Evolutionary conservation across 768 basidiomycete genomes (phyloP), one percentile per base, ranked within the genome.

Genomic region (Mycena galopus): DNA sequence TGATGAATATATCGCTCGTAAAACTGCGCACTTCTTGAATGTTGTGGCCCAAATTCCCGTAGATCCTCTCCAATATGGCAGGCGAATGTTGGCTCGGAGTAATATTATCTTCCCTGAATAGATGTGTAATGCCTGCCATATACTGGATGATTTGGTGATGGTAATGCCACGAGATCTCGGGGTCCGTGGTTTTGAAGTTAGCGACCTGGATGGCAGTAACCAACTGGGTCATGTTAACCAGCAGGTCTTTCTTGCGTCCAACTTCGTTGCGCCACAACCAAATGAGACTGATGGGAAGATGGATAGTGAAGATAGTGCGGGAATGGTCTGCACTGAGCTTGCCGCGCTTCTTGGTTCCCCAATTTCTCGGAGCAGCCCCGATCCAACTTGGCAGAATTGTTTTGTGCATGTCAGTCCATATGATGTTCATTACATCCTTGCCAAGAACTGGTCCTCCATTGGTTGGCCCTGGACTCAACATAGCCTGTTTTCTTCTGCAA

Each of bases 261-360:
- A 58, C 51, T 19, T 77, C 70, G 23, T 58, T 23, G 0, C 78
- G 77, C 84, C 84, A 86, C 0, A 84, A 69, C 10, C 82, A 76
- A 19, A 82, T 78, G 6, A 86, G 74, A 3, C 82, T 83, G 42
- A 85, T 77, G 0, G 78, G 75, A 0, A 85, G 63, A 64, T 83
- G 79, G 19, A 86, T 76, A 0, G 78, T 77, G 65, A 80, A 81
- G 6, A 79, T 69, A 2, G 77, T 77, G 3, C 81, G 61, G 80
- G 82, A 85, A 33, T 86, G 79, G 50, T 84, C 79, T 0, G 83
- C 83, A 30, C 74, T 79, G 10, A 83, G 78, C 47, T 82, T 82
- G 19, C 81, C 81, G 2, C 75, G 62, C 60, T 78, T 11, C 33
- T 62, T 21, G 50, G 76, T 77, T 10, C 80, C 73, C 78, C 72